Evolutionary conservation across 2,329 filamentous ascomycete species (phyloP), one percentile per base, ranked within the genome.

Genomic region (Talaromyces verruculosus): DNA sequence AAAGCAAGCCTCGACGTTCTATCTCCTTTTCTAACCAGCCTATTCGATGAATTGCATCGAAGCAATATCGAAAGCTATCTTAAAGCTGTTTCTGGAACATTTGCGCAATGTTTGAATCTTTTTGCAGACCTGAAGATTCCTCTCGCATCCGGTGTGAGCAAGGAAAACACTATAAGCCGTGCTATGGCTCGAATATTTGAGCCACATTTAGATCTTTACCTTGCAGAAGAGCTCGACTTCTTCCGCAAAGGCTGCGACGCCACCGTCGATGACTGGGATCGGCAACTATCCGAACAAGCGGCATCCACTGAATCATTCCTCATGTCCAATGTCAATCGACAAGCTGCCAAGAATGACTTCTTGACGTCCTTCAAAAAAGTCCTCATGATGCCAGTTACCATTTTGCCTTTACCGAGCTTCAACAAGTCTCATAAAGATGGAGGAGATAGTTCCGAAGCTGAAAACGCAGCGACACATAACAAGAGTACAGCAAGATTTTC

Each of bases 341-440:
- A 96, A 76, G 95, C 93, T 0, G 95, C 96, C 69, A 99, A 99
- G 80, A 92, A 93, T 71, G 95, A 99, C 76, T 99, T 99, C 72
- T 76, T 99, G 68, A 95, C 89, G 55, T 97, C 93, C 0, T 99
- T 99, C 83, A 97, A 93, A 75, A 98, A 98, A 78, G 95, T 99
- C 8, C 91, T 99, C 69, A 97, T 99, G 93, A 96, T 97, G 89
- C 95, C 95, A 1, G 94, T 99, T 59, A 96, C 92, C 62, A 94
- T 93, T 8, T 82, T 98, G 3, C 66, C 66, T 63, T 30, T 64
- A 17, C 91, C 92, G 1, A 89, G 86, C 57, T 86, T 92, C 69
- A n/a, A 84, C 84, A 64, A 91, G 88, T 73, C 84, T 80, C 67
- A 78, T 77, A 74, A 73, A 43, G 8, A 71, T 10, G 77, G 75